phyloP scores from a whole-genome alignment of 306 rosid species.

The Vachellia collinsii region DNA sequence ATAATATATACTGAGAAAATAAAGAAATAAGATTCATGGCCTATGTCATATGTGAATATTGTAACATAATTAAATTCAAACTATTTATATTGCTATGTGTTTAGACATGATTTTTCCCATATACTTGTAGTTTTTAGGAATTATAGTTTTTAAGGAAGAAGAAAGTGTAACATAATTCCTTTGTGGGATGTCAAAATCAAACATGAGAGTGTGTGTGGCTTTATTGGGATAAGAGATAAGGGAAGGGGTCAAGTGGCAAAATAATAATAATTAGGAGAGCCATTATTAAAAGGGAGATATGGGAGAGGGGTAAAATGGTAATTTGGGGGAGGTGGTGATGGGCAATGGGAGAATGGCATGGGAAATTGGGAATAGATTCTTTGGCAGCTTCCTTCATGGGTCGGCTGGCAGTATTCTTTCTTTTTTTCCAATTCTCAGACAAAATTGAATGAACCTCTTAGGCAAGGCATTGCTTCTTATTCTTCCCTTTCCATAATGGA shows the following conservation, averaged over 20 bases:
- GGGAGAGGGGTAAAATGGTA: slow-evolving; percentile 51
- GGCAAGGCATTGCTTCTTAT: slow-evolving; percentile 53
- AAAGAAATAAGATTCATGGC: neutral
- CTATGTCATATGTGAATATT: neutral
- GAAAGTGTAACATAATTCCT: neutral
- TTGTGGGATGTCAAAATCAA: neutral
- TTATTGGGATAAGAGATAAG: slow-evolving; percentile 42
- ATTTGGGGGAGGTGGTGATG: slow-evolving; percentile 36
- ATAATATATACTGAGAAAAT: no score
- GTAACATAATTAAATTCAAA: neutral
- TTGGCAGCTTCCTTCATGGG: slow-evolving; percentile 56
- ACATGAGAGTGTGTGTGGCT: slow-evolving; percentile 21
- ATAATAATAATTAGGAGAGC: slow-evolving; percentile 43
- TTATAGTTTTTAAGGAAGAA: neutral
- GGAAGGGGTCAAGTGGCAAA: slow-evolving; percentile 2
- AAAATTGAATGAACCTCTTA: neutral
- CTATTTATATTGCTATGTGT: no score
- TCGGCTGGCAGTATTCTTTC: slow-evolving; percentile 56
- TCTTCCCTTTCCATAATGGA: slow-evolving; percentile 44
- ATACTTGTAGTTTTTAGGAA: no score
- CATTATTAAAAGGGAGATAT: neutral
- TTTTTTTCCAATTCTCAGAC: slow-evolving; percentile 21
- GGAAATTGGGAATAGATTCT: slow-evolving; percentile 51
- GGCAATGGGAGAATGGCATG: slow-evolving; percentile 2
- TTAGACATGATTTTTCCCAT: no score